Conservation (phyloP, 2,329 filamentous ascomycete species). For the Xylaria sp. region DNA sequence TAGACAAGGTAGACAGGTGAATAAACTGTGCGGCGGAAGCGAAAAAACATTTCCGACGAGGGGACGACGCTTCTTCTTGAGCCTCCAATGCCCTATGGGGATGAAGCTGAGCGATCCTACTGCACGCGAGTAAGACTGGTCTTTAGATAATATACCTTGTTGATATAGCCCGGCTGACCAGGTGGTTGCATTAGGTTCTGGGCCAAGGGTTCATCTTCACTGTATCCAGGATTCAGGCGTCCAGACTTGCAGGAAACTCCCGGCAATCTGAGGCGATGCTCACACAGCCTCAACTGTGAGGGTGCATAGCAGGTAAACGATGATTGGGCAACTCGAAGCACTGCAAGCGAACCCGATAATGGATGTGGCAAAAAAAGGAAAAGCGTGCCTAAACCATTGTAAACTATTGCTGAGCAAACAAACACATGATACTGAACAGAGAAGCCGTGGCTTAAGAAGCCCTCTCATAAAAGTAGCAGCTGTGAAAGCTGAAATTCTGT, state of each 20-base stretch:
- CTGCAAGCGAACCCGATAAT: constrained; percentile 5
- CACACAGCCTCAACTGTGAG: constrained; percentile 18
- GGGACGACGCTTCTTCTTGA: background rate
- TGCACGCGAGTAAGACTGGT: background rate
- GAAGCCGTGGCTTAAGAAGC: background rate
- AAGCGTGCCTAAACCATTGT: too few species aligned
- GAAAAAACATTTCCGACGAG: constrained; percentile 5
- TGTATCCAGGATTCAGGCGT: constrained; percentile 7
- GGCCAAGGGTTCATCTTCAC: constrained; percentile 14
- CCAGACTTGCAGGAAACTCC: constrained; percentile 19
- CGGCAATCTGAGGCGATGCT: constrained; percentile 17
- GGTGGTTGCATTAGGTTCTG: constrained; percentile 14
- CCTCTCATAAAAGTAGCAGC: background rate
- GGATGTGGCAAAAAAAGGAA: constrained; percentile 19
- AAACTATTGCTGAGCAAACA: too few species aligned
- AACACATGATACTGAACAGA: background rate
- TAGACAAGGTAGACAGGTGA: background rate
- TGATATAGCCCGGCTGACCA: background rate
- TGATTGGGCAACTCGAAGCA: constrained; percentile 11
- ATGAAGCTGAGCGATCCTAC: constrained; percentile 5
- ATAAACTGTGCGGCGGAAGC: background rate
- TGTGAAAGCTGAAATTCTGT: background rate
- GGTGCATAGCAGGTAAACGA: background rate
- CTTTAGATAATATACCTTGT: background rate
- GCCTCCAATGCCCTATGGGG: background rate